phyloP scores from a whole-genome alignment of 164 flowering plant genomes.

The Warburgia ugandensis region DNA sequence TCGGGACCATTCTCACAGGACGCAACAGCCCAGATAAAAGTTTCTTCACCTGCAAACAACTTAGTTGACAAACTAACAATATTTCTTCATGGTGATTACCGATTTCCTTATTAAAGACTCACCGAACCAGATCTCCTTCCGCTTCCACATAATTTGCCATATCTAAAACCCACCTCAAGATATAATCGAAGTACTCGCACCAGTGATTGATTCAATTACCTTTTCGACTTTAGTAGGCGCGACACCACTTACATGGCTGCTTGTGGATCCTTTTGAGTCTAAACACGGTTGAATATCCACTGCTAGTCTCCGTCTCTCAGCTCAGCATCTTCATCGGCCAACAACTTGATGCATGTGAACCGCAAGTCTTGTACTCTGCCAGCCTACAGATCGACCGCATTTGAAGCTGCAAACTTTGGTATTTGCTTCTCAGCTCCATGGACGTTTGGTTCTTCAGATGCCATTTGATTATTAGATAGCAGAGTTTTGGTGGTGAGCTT shows the following conservation, averaged over 20 bases:
- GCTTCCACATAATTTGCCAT: conserved; percentile 33
- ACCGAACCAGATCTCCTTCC: conserved; percentile 70
- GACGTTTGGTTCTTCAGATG: conserved; percentile 15
- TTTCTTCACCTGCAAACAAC: conserved; percentile 73
- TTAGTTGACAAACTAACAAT: conserved; percentile 65
- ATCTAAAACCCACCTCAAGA: conserved; percentile 41
- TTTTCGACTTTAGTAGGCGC: conserved; percentile 78
- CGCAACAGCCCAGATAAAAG: conserved; percentile 30
- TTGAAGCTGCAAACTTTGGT: conserved; percentile 21
- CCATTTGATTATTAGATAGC: conserved; percentile 24
- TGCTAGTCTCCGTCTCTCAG: conserved; percentile 65
- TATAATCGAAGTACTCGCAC: conserved; percentile 55
- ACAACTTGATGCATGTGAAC: conserved; percentile 69
- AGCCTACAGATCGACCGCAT: conserved; percentile 46
- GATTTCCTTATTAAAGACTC: conserved; percentile 92
- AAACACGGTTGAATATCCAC: conserved; percentile 52
- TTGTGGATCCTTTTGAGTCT: conserved; percentile 15
- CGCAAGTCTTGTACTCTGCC: conserved; percentile 48
- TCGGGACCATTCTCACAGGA: conserved; percentile 3
- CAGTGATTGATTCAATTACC: conserved; percentile 73
- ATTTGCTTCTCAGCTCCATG: not conserved
- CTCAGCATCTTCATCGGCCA: conserved; percentile 86
- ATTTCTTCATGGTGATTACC: conserved; percentile 96
- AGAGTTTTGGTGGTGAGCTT: conserved; percentile 43
- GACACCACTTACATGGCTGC: conserved; percentile 16